These are phyloP conservation scores for Beauveria brongniartii DNA, from an alignment of 2,329 filamentous ascomycete genomes.

Conservation along the genomic window DNA sequence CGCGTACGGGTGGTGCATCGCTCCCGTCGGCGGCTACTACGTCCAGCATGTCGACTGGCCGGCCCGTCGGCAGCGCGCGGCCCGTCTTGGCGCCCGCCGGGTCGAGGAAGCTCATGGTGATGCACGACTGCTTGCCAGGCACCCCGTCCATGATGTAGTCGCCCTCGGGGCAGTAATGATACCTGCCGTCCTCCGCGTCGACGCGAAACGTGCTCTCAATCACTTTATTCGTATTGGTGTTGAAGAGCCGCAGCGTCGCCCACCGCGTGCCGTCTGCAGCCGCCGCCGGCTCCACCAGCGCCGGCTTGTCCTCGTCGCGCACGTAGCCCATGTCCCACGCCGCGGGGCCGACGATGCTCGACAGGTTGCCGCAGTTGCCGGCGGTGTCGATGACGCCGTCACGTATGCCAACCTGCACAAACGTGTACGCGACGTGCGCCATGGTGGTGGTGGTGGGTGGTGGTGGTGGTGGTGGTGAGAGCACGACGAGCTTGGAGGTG, in stretches of 20 bases:
- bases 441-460: too few relatives aligned
- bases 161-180: conserved; percentile 28
- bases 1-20: conserved; percentile 26
- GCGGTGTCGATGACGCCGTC: conserved; percentile 54
- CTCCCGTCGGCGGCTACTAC: conserved; percentile 12
- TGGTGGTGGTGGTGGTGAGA: conserved; percentile 27
- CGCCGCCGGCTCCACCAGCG: conserved; percentile 13
- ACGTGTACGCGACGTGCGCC: conserved; percentile 60
- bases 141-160: conserved; percentile 58
- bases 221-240: conserved; percentile 63
- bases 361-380: conserved; percentile 73
- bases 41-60: conserved; percentile 40
- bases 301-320: conserved; percentile 5
- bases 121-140: conserved; percentile 45
- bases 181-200: conserved; percentile 23
- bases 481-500: conserved; percentile 63
- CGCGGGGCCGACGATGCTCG: conserved; percentile 52
- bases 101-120: conserved; percentile 53
- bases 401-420: conserved; percentile 59
- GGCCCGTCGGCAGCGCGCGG: conserved; percentile 41
- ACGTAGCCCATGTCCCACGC: conserved; percentile 26
- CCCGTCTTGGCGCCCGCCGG: conserved; percentile 59
- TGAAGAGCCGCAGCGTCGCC: conserved; percentile 51
- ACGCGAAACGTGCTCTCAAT: conserved; percentile 51
- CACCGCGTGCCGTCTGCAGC: conserved; percentile 21